Evolutionary conservation across 2,329 filamentous ascomycete species (phyloP).

Genomic region (Coniella vitis): DNA sequence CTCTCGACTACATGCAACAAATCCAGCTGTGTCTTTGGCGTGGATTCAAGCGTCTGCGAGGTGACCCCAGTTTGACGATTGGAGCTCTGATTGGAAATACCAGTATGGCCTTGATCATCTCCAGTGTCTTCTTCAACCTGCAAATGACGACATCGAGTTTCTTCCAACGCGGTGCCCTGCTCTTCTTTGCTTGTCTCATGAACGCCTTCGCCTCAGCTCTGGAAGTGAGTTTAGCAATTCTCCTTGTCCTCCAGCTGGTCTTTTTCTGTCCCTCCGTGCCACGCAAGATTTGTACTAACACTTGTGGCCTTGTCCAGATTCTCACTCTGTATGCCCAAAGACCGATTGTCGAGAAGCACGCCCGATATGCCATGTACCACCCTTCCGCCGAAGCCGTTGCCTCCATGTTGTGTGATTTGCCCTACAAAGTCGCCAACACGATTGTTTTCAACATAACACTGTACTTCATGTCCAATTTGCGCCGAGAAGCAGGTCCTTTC

Average conservation of each 20-base stretch:
- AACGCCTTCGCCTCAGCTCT: slow-evolving; percentile 77
- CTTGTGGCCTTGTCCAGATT: slow-evolving; percentile 51
- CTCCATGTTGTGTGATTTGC: slow-evolving; percentile 80
- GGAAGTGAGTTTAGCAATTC: slow-evolving; percentile 41
- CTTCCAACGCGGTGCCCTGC: slow-evolving; percentile 68
- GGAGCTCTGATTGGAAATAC: slow-evolving; percentile 66
- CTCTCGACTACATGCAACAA: slow-evolving; percentile 70
- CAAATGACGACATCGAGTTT: slow-evolving; percentile 60
- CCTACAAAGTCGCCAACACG: slow-evolving; percentile 70
- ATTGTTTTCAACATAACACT: slow-evolving; percentile 72
- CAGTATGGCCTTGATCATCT: slow-evolving; percentile 68
- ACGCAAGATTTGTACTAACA: not conserved
- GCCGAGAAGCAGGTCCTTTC: slow-evolving; percentile 66
- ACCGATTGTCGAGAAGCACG: slow-evolving; percentile 86
- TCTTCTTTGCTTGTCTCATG: slow-evolving; percentile 84
- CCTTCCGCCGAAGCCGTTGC: slow-evolving; percentile 82
- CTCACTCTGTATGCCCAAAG: slow-evolving; percentile 81
- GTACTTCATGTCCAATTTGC: slow-evolving; percentile 83
- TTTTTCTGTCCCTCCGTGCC: too few relatives aligned
- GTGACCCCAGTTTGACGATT: slow-evolving; percentile 69
- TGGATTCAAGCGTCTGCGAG: slow-evolving; percentile 68
- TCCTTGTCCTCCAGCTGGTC: not conserved
- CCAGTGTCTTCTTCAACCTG: slow-evolving; percentile 77
- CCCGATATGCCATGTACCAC: slow-evolving; percentile 81
- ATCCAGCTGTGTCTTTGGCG: slow-evolving; percentile 73